Conservation (phyloP, 2,329 filamentous ascomycete genomes). For the Nakataea oryzae region DNA sequence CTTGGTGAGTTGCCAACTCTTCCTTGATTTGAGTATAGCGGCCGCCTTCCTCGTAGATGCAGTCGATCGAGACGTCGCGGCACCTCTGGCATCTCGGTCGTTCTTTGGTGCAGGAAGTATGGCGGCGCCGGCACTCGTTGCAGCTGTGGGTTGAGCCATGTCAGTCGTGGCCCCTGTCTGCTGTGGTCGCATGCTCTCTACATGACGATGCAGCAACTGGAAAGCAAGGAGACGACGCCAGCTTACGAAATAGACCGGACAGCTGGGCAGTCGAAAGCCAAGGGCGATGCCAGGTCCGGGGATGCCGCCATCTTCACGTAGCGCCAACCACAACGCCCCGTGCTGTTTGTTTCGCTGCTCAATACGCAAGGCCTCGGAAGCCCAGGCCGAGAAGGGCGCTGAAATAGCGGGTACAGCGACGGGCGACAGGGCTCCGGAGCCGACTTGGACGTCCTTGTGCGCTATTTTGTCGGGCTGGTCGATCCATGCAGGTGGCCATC, state of each 20-base stretch:
- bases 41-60: slow-evolving; percentile 21
- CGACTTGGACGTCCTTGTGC: no score
- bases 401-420: background rate
- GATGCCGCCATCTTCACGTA: background rate
- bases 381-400: background rate
- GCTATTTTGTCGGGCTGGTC: background rate
- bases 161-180: background rate
- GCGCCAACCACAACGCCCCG: background rate
- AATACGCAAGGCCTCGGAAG: background rate
- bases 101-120: slow-evolving; percentile 25
- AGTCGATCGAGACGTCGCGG: slow-evolving; percentile 17
- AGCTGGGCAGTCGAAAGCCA: background rate
- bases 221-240: background rate
- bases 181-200: background rate
- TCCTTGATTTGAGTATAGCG: slow-evolving; percentile 24
- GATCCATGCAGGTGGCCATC: background rate
- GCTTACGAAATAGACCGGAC: slow-evolving; percentile 2
- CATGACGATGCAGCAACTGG: background rate
- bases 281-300: background rate
- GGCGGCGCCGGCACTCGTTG: slow-evolving; percentile 21
- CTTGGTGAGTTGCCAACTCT: slow-evolving; percentile 11
- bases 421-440: no score
- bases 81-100: slow-evolving; percentile 23
- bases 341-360: background rate
- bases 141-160: slow-evolving; percentile 14